These are phyloP conservation scores for Aspergillus fischeri DNA, from an alignment of 2,329 filamentous ascomycete species.

Conservation along the genomic window DNA sequence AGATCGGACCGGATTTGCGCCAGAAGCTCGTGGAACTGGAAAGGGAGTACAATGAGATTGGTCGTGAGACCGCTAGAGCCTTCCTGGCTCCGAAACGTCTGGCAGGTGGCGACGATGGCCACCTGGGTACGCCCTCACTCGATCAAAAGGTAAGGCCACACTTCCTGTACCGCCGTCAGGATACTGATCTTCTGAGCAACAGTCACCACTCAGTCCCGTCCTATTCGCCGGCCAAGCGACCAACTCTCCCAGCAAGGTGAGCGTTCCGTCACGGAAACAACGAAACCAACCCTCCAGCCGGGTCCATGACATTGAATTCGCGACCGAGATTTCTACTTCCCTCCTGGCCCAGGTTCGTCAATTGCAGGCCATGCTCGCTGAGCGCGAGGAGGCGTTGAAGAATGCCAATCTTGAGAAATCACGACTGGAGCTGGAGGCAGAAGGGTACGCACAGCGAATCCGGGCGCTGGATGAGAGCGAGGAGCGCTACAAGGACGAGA, in stretches of 20 bases:
- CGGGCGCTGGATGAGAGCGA: conserved; percentile 87
- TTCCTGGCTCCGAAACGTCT: conserved; percentile 79
- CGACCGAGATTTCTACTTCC: conserved; percentile 95
- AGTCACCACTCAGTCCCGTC: conserved; percentile 68
- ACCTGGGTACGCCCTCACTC: conserved; percentile 41
- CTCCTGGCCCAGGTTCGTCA: conserved; percentile 91
- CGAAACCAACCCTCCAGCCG: conserved; percentile 85
- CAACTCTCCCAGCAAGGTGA: conserved; percentile 83
- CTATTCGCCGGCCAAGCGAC: conserved; percentile 81
- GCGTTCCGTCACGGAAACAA: conserved; percentile 79
- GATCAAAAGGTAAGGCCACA: conserved; percentile 41
- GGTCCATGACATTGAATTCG: conserved; percentile 94
- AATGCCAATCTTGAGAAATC: conserved; percentile 70
- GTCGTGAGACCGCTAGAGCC: conserved; percentile 80
- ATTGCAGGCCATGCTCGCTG: conserved; percentile 75
- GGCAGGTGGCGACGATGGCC: conserved; percentile 62
- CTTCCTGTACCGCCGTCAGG: background rate
- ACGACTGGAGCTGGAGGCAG: conserved; percentile 74
- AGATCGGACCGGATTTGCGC: conserved; percentile 78
- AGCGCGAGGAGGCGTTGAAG: conserved; percentile 83
- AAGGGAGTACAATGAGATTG: conserved; percentile 91
- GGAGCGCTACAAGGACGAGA: conserved; percentile 95
- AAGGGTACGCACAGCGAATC: conserved; percentile 73
- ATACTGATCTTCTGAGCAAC: conserved; percentile 9
- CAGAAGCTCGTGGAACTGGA: conserved; percentile 82